Conservation (phyloP, 2,329 filamentous ascomycete genomes). For the Basipetospora chlamydospora region DNA sequence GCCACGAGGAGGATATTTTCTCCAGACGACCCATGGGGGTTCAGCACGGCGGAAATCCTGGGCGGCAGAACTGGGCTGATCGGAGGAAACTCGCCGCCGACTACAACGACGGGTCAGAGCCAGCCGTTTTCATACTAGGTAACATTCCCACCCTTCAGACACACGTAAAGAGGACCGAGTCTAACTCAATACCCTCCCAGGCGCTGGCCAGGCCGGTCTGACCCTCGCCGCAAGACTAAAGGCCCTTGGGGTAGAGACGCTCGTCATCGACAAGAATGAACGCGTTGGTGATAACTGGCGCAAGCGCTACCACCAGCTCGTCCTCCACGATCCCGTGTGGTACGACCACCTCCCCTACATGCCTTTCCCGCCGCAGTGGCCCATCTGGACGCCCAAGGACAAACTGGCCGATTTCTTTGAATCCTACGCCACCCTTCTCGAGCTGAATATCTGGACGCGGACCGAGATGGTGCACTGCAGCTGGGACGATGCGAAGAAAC, state of each 20-base stretch:
- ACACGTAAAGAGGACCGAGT: too few relatives aligned
- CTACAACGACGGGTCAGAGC: conserved; percentile 31
- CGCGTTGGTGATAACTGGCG: conserved; percentile 52
- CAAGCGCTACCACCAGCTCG: conserved; percentile 46
- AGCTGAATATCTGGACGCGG: conserved; percentile 51
- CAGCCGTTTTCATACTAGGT: conserved; percentile 48
- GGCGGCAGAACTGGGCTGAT: conserved; percentile 46
- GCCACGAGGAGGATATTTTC: conserved; percentile 33
- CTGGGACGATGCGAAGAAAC: conserved; percentile 32
- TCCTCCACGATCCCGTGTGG: conserved; percentile 54
- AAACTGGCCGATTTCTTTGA: conserved; percentile 58
- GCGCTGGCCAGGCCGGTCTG: conserved; percentile 46
- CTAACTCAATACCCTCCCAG: too few relatives aligned
- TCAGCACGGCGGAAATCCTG: conserved; percentile 34
- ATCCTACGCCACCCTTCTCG: conserved; percentile 46
- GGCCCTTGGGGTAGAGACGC: conserved; percentile 37
- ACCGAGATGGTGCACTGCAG: conserved; percentile 31
- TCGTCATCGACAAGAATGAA: conserved; percentile 44
- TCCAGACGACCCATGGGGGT: conserved; percentile 38
- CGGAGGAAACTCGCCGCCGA: conserved; percentile 24
- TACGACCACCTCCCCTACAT: conserved; percentile 50
- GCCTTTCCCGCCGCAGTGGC: conserved; percentile 49
- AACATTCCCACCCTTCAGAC: conserved; percentile 6
- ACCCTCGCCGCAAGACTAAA: conserved; percentile 43
- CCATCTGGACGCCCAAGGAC: conserved; percentile 57